phyloP scores from a whole-genome alignment of 306 rosid genomes.

The Cajanus cajan region DNA sequence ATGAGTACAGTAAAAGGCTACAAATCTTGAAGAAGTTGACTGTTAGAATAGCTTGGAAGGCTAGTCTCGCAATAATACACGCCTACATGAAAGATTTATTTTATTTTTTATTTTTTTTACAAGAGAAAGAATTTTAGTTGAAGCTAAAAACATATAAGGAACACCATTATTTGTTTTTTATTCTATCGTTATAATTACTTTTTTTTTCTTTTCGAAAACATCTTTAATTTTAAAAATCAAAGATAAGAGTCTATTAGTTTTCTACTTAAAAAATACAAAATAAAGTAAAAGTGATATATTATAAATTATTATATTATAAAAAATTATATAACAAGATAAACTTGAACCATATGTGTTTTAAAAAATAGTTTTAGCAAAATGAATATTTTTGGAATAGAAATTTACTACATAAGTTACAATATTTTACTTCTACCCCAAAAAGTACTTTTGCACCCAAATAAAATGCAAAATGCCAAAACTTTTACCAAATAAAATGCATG shows the following conservation, averaged over 20 bases:
- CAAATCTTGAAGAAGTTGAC: not conserved
- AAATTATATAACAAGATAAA: too few relatives aligned
- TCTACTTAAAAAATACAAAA: not conserved
- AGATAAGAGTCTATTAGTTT: not conserved
- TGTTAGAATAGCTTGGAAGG: not conserved
- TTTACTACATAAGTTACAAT: not conserved
- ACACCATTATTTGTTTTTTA: not conserved
- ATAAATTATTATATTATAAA: not conserved
- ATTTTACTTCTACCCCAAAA: not conserved
- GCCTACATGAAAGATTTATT: not conserved
- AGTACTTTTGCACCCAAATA: not conserved
- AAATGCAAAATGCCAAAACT: not conserved
- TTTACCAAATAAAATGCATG: not conserved
- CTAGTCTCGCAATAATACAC: not conserved
- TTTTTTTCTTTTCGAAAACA: not conserved
- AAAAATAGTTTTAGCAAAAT: not conserved
- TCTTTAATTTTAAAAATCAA: not conserved
- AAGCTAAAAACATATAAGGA: not conserved
- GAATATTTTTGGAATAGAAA: not conserved
- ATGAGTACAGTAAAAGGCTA: not conserved
- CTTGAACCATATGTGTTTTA: too few relatives aligned
- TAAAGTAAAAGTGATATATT: not conserved
- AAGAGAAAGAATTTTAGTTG: not conserved
- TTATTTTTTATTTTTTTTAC: too few relatives aligned
- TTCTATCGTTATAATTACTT: not conserved